These are phyloP conservation scores for Scopulariopsis brevicaulis DNA, from an alignment of 2,329 filamentous ascomycete species.

Conservation along the genomic window DNA sequence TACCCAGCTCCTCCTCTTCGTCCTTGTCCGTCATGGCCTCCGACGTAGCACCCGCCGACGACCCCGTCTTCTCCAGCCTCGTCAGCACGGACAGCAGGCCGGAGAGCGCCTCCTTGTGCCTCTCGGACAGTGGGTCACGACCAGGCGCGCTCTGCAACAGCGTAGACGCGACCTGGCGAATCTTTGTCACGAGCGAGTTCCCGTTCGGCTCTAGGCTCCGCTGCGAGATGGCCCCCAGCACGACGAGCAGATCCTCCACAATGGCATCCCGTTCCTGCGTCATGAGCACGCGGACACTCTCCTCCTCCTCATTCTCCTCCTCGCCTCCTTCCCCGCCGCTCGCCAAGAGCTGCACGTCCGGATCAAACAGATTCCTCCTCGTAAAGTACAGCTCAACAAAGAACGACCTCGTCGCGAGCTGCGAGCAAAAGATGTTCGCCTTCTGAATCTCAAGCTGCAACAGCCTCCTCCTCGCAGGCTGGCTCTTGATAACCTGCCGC, in stretches of 20 bases:
- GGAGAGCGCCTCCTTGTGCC: slow-evolving; percentile 59
- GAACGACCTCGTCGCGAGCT: slow-evolving; percentile 71
- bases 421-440: slow-evolving; percentile 76
- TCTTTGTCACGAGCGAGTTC: slow-evolving; percentile 63
- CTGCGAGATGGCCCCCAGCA: slow-evolving; percentile 69
- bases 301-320: slow-evolving; percentile 25
- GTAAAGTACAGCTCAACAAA: slow-evolving; percentile 80
- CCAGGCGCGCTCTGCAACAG: slow-evolving; percentile 23
- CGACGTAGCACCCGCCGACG: slow-evolving; percentile 18
- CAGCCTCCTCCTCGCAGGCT: slow-evolving; percentile 38
- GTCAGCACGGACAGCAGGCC: slow-evolving; percentile 66
- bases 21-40: slow-evolving; percentile 38
- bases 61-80: slow-evolving; percentile 56
- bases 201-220: slow-evolving; percentile 71
- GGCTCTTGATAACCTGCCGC: slow-evolving; percentile 33
- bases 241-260: slow-evolving; percentile 63
- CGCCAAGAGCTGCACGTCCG: slow-evolving; percentile 15
- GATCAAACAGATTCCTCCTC: slow-evolving; percentile 53
- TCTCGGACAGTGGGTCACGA: slow-evolving; percentile 29
- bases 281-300: slow-evolving; percentile 52
- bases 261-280: slow-evolving; percentile 68
- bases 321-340: slow-evolving; percentile 22
- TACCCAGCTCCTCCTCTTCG: slow-evolving; percentile 64
- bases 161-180: slow-evolving; percentile 73
- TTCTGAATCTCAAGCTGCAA: slow-evolving; percentile 85